A percentile compares a stretch with the other conserved stretches of the same genome.
phyloP scores from a whole-genome alignment of 495 filamentous ascomycete genomes.

The Neurospora africana region DNA sequence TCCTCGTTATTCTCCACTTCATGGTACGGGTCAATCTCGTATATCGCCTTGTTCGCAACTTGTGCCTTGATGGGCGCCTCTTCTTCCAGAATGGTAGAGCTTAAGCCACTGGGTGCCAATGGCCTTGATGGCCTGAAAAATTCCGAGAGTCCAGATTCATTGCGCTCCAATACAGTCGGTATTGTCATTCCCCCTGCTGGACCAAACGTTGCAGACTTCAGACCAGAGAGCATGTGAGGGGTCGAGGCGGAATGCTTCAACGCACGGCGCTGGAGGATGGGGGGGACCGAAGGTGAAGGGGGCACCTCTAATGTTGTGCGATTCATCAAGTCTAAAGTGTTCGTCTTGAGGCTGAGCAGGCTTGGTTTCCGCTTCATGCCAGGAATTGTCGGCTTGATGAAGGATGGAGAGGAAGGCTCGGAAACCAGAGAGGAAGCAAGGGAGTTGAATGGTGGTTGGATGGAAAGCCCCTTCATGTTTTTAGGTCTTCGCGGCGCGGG shows the following conservation, averaged over 20 bases:
- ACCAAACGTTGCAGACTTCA: conserved; percentile 43
- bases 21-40: conserved; percentile 40
- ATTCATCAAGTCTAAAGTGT: conserved; percentile 38
- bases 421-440: conserved; percentile 41
- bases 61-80: conserved; percentile 60
- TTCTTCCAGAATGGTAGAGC: conserved; percentile 57
- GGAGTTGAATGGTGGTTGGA: conserved; percentile 60
- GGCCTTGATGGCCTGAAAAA: conserved; percentile 36
- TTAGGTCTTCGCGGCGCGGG: conserved; percentile 67
- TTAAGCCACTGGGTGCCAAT: conserved; percentile 12
- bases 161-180: conserved; percentile 37
- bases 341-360: conserved; percentile 54
- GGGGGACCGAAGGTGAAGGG: conserved; percentile 32
- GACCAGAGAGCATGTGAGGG: conserved; percentile 41
- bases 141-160: conserved; percentile 37
- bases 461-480: conserved; percentile 88
- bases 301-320: conserved; percentile 34
- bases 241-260: conserved; percentile 48
- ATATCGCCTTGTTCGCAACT: conserved; percentile 41
- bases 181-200: conserved; percentile 44
- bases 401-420: conserved; percentile 71
- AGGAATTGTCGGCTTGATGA: conserved; percentile 65
- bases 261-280: conserved; percentile 42
- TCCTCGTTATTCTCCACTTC: conserved; percentile 52
- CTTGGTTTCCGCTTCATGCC: conserved; percentile 64